phyloP scores from a whole-genome alignment of 73 alveolate genomes.

The Diophrys sp. region DNA sequence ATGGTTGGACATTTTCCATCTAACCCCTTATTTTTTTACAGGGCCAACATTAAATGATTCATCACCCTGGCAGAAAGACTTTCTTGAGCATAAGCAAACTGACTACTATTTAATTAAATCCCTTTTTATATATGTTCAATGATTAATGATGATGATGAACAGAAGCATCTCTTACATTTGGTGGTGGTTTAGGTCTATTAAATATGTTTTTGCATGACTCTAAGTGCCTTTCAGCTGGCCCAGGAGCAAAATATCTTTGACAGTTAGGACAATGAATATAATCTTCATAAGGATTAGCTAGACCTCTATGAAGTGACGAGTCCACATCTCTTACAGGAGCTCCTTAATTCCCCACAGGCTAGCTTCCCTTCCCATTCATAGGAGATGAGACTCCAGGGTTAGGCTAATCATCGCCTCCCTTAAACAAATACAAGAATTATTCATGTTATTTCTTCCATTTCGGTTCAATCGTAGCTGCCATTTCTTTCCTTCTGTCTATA shows the following conservation, averaged over 20 bases:
- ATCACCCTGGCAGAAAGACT: too few relatives aligned
- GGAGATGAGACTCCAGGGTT: too few relatives aligned
- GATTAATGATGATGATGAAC: too few relatives aligned
- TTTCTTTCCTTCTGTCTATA: too few relatives aligned
- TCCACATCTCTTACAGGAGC: not conserved
- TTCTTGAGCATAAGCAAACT: too few relatives aligned
- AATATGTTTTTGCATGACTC: constrained; percentile 60
- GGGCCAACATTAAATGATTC: too few relatives aligned
- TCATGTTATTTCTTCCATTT: not conserved
- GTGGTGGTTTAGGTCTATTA: constrained; percentile 68
- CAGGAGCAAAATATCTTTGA: constrained; percentile 53
- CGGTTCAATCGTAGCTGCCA: not conserved
- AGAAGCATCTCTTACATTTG: not conserved
- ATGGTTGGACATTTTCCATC: too few relatives aligned
- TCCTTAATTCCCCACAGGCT: too few relatives aligned
- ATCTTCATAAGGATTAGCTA: constrained; percentile 15
- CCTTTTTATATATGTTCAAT: too few relatives aligned
- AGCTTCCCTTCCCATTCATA: too few relatives aligned
- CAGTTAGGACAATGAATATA: constrained; percentile 67
- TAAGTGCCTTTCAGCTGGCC: constrained; percentile 69
- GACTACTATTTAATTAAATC: too few relatives aligned
- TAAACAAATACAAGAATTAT: not conserved
- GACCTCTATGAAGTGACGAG: not conserved
- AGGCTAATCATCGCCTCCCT: not conserved
- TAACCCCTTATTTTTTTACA: too few relatives aligned